Conservation (phyloP, 2,329 filamentous ascomycete species). For the Penicillium sp. region DNA sequence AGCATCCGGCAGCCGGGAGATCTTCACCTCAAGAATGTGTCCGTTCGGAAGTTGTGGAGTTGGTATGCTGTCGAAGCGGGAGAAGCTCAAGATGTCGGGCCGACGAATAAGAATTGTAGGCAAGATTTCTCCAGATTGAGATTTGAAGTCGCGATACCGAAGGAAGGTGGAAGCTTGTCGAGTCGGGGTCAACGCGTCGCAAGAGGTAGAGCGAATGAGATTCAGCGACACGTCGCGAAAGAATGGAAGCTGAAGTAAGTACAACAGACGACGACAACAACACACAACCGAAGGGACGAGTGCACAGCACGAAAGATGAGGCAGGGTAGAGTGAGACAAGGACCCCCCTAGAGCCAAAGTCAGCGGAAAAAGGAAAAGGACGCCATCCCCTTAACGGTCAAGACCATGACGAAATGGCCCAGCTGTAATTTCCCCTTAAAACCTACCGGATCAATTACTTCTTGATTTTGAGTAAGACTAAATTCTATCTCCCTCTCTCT, state of each 20-base stretch:
- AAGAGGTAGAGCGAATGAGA: constrained; percentile 7
- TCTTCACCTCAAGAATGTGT: background rate
- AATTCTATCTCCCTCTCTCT: background rate
- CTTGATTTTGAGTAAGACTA: background rate
- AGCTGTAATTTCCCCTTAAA: background rate
- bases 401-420: constrained; percentile 1
- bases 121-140: background rate
- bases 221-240: constrained; percentile 14
- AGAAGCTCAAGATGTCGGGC: background rate
- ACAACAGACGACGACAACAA: background rate
- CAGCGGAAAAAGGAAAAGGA: constrained; percentile 1
- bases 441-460: background rate
- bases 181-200: background rate
- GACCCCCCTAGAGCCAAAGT: constrained; percentile 6
- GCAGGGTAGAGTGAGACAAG: constrained; percentile 11
- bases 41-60: background rate
- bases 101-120: background rate
- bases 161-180: background rate
- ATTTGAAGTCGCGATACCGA: background rate
- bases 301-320: constrained; percentile 22
- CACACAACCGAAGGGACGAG: constrained; percentile 14
- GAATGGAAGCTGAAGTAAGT: constrained; percentile 12
- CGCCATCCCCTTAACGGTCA: background rate
- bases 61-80: background rate
- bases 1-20: background rate